Evolutionary conservation across 768 basidiomycete genomes (phyloP).

Genomic region (Filobasidium floriforme): DNA sequence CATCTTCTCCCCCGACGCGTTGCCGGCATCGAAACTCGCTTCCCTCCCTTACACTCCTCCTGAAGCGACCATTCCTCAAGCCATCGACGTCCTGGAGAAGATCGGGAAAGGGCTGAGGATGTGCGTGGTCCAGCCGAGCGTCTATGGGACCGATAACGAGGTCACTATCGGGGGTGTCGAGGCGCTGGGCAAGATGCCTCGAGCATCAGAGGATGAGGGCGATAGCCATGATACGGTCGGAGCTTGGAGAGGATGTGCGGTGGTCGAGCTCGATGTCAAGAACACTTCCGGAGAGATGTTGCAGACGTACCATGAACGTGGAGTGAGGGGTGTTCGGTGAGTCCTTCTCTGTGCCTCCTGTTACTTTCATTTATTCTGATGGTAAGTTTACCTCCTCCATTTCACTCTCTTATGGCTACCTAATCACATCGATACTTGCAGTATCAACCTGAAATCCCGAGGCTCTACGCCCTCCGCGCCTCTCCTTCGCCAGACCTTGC

Average conservation of each 20-base stretch:
- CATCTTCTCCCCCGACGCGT: not conserved
- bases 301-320: not conserved
- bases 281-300: not conserved
- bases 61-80: slow-evolving; percentile 1
- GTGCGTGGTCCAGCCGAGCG: slow-evolving; percentile 11
- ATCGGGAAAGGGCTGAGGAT: not conserved
- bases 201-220: too few species aligned
- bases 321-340: slow-evolving; percentile 4
- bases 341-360: not conserved
- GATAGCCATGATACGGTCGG: too few species aligned
- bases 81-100: not conserved
- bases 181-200: not conserved
- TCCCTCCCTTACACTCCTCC: slow-evolving; percentile 2
- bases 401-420: too few species aligned
- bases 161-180: slow-evolving; percentile 8
- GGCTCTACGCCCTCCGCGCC: too few species aligned
- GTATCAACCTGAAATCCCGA: too few species aligned
- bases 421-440: too few species aligned
- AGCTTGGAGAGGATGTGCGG: slow-evolving; percentile 4
- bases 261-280: slow-evolving; percentile 10
- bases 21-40: not conserved
- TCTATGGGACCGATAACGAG: slow-evolving; percentile 6
- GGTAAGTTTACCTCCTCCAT: too few species aligned
- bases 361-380: too few species aligned
- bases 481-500: too few species aligned